Evolutionary conservation across 1,139 yeast genomes (phyloP).

Genomic region (Lodderomyces oxycetoniae): DNA sequence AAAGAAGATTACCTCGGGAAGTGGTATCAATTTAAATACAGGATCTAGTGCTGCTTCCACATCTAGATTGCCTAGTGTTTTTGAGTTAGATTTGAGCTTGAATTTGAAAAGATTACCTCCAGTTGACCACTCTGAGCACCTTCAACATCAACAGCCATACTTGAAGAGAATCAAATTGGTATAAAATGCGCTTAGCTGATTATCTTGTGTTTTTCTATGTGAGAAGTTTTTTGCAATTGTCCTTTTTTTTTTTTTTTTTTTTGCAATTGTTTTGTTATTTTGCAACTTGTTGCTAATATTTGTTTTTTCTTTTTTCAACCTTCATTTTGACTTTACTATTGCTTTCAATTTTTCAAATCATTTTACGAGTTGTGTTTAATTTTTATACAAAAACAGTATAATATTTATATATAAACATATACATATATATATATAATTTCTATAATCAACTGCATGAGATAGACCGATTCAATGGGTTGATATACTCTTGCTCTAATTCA

Average conservation of each 20-base stretch:
- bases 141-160: too few relatives aligned
- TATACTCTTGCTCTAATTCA: conserved; percentile 50
- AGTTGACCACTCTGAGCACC: too few relatives aligned
- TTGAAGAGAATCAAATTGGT: too few relatives aligned
- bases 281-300: neutral
- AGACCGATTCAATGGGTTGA: conserved; percentile 63
- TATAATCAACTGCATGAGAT: too few relatives aligned
- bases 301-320: neutral
- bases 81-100: conserved; percentile 1
- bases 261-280: neutral
- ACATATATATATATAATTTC: too few relatives aligned
- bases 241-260: neutral
- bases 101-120: conserved; percentile 1
- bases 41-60: too few relatives aligned
- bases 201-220: neutral
- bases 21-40: too few relatives aligned
- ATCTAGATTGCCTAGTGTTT: conserved; percentile 2
- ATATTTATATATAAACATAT: too few relatives aligned
- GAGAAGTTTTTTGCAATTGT: neutral
- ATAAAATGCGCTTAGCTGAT: neutral
- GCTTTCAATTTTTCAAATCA: too few relatives aligned
- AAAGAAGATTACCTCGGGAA: neutral
- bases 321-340: too few relatives aligned
- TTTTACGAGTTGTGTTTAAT: too few relatives aligned
- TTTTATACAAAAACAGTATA: too few relatives aligned